Conservation (phyloP, 805 yeast genomes). For the Blastobotrys muscicola region DNA sequence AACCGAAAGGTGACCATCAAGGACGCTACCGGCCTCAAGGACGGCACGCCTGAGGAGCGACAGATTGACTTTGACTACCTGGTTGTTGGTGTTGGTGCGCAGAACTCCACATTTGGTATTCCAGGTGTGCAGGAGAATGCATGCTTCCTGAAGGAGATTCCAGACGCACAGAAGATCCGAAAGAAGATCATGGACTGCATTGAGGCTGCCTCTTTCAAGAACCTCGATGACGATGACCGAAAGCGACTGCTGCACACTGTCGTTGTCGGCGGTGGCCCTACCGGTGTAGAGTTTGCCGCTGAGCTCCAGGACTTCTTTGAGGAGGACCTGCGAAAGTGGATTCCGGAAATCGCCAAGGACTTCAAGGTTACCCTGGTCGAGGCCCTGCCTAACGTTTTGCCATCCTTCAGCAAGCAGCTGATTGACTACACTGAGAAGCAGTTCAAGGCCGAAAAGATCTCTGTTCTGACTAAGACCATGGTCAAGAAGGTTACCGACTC, state of each 20-base stretch:
- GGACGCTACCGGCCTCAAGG: conserved; percentile 22
- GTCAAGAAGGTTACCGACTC: conserved; percentile 74
- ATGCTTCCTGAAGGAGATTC: conserved; percentile 79
- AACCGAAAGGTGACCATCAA: conserved; percentile 55
- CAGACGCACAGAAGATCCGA: conserved; percentile 80
- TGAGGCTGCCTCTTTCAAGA: conserved; percentile 79
- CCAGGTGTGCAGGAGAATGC: conserved; percentile 87
- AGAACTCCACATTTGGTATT: conserved; percentile 88
- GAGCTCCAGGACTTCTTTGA: conserved; percentile 90
- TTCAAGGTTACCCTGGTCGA: conserved; percentile 79
- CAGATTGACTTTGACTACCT: conserved; percentile 68
- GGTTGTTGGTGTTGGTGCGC: conserved; percentile 91
- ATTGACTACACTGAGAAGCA: conserved; percentile 68
- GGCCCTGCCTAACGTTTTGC: conserved; percentile 82
- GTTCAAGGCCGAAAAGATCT: conserved; percentile 58
- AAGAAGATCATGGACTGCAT: conserved; percentile 74
- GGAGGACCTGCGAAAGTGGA: conserved; percentile 82
- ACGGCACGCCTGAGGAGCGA: conserved; percentile 32
- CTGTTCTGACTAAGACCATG: conserved; percentile 75
- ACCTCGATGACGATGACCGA: conserved; percentile 60
- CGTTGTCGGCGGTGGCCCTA: conserved; percentile 98
- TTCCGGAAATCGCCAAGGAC: conserved; percentile 76
- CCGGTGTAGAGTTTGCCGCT: conserved; percentile 97
- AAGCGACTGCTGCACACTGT: conserved; percentile 77
- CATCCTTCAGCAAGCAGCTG: conserved; percentile 34